These are phyloP conservation scores for Yamadazyma conglobata DNA, from an alignment of 1,139 yeast species.

Conservation along the genomic window DNA sequence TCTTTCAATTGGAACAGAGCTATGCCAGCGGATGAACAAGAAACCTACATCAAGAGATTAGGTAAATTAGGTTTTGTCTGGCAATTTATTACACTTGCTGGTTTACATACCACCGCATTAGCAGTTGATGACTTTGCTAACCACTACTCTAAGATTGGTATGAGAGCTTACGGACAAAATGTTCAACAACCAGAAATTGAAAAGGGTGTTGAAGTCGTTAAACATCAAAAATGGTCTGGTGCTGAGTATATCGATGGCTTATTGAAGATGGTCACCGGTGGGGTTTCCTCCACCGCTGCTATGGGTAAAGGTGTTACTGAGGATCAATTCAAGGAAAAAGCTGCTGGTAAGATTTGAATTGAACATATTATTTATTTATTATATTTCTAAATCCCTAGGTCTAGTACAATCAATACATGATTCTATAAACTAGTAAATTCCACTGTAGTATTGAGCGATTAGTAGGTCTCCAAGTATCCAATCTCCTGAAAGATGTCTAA, in stretches of 20 bases:
- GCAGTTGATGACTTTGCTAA: conserved; percentile 85
- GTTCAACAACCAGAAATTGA: conserved; percentile 90
- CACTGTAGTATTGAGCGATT: no score
- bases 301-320: conserved; percentile 99
- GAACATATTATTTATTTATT: no score
- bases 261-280: conserved; percentile 89
- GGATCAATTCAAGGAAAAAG: conserved; percentile 72
- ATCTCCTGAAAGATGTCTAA: no score
- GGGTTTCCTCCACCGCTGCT: conserved; percentile 93
- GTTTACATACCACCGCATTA: conserved; percentile 92
- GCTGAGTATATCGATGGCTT: conserved; percentile 94
- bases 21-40: conserved; percentile 83
- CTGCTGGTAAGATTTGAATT: conserved; percentile 14
- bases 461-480: no score
- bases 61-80: conserved; percentile 91
- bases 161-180: conserved; percentile 90
- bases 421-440: no score
- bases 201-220: conserved; percentile 88
- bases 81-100: conserved; percentile 98
- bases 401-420: no score
- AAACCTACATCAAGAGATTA: conserved; percentile 83
- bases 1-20: conserved; percentile 98
- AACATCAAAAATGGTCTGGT: conserved; percentile 99
- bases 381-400: no score
- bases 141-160: conserved; percentile 76